Conservation (phyloP, 768 basidiomycete genomes). For the Lentinula raphanica region DNA sequence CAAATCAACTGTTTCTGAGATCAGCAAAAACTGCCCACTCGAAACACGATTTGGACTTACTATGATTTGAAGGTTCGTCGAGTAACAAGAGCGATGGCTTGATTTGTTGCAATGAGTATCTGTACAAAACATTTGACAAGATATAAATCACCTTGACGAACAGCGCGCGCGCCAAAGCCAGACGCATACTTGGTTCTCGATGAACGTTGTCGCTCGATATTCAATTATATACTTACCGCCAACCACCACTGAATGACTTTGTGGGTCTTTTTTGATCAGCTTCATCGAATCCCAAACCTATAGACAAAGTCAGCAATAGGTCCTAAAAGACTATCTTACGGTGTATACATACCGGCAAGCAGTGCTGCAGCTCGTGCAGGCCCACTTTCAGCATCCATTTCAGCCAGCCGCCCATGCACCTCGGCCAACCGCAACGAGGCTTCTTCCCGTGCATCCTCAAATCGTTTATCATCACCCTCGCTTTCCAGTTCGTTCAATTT, state of each 20-base stretch:
- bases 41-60: slow-evolving; percentile 63
- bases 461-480: slow-evolving; percentile 72
- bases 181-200: slow-evolving; percentile 67
- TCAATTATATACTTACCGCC: slow-evolving; percentile 51
- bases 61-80: slow-evolving; percentile 8
- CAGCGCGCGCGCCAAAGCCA: slow-evolving; percentile 90
- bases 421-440: slow-evolving; percentile 77
- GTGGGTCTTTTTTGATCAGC: slow-evolving; percentile 81
- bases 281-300: slow-evolving; percentile 89
- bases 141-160: slow-evolving; percentile 77
- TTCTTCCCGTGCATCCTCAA: slow-evolving; percentile 84
- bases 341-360: slow-evolving; percentile 60
- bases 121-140: background rate
- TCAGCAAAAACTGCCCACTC: slow-evolving; percentile 49
- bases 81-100: slow-evolving; percentile 1
- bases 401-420: slow-evolving; percentile 84
- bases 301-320: background rate
- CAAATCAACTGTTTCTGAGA: slow-evolving; percentile 58
- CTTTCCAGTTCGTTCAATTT: slow-evolving; percentile 67
- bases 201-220: background rate
- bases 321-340: background rate
- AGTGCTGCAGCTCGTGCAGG: slow-evolving; percentile 90
- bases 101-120: background rate
- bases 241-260: slow-evolving; percentile 90
- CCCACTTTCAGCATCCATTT: slow-evolving; percentile 97